phyloP scores from a whole-genome alignment of 2,329 filamentous ascomycete species.

The Pseudogymnoascus sp. region DNA sequence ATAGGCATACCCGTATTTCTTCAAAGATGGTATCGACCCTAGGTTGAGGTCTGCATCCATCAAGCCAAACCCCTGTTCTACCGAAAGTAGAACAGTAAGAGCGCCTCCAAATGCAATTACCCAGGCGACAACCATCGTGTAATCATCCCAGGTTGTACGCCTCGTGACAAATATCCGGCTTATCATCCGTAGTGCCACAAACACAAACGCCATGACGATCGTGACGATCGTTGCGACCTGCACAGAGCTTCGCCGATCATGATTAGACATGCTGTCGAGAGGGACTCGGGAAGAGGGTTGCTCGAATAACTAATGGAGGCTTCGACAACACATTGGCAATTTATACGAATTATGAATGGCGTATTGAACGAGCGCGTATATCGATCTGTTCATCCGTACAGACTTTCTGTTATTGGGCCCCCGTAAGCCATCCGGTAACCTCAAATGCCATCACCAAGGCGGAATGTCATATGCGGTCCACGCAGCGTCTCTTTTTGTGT shows the following conservation, averaged over 20 bases:
- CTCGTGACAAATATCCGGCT: constrained; percentile 66
- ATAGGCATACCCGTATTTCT: constrained; percentile 53
- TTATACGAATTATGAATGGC: not conserved
- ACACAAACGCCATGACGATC: constrained; percentile 59
- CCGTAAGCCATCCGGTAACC: not conserved
- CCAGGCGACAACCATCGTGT: constrained; percentile 73
- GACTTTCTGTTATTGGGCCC: not conserved
- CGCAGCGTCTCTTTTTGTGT: not conserved
- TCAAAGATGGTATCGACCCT: constrained; percentile 42
- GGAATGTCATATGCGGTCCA: not conserved
- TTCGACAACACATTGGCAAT: not conserved
- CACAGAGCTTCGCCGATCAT: constrained; percentile 35
- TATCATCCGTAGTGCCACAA: constrained; percentile 64
- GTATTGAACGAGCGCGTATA: not conserved
- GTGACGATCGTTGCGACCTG: constrained; percentile 64
- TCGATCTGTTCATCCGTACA: not conserved
- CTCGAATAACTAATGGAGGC: not conserved
- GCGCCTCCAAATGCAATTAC: constrained; percentile 57
- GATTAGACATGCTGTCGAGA: not conserved
- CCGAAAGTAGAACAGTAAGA: constrained; percentile 56
- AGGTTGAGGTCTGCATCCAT: constrained; percentile 51
- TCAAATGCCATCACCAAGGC: not conserved
- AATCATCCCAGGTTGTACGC: constrained; percentile 66
- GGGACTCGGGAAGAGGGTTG: not conserved
- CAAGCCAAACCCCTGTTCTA: constrained; percentile 55